These are phyloP conservation scores for Rhodotorula sp. DNA, from an alignment of 1,284 basidiomycete species.

Conservation along the genomic window DNA sequence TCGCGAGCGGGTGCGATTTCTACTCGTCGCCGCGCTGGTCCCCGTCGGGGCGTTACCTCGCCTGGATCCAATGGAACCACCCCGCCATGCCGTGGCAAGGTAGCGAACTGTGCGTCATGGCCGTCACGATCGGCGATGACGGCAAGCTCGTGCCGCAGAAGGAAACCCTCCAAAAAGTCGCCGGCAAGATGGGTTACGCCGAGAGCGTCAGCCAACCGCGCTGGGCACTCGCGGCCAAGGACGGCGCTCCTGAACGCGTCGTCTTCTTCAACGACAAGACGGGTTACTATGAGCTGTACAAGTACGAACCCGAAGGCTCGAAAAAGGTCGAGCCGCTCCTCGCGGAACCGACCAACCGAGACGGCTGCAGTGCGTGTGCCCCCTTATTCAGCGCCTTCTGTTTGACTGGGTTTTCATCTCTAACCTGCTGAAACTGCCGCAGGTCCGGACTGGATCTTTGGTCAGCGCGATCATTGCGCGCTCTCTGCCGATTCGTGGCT, in stretches of 20 bases:
- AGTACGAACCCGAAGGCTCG: constrained; percentile 51
- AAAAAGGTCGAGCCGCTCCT: constrained; percentile 53
- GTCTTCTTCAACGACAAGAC: constrained; percentile 66
- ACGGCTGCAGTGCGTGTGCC: constrained; percentile 45
- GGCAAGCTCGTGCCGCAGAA: constrained; percentile 13
- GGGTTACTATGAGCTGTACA: constrained; percentile 70
- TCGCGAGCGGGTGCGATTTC: constrained; percentile 64
- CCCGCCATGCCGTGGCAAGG: constrained; percentile 77
- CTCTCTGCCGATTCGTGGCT: constrained; percentile 56
- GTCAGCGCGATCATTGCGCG: constrained; percentile 57
- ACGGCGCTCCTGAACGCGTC: constrained; percentile 52
- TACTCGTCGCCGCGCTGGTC: constrained; percentile 64
- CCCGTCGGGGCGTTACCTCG: constrained; percentile 60
- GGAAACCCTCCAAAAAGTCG: constrained; percentile 23
- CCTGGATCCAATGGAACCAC: constrained; percentile 67
- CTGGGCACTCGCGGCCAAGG: constrained; percentile 54
- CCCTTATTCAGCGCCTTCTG: neutral
- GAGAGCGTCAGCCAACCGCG: constrained; percentile 47
- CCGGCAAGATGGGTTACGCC: constrained; percentile 35
- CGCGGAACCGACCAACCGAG: constrained; percentile 54
- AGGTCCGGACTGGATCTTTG: constrained; percentile 59
- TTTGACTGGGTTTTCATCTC: too few species aligned
- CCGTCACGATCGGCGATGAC: constrained; percentile 6
- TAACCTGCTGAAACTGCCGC: too few species aligned
- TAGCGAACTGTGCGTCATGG: constrained; percentile 59